phyloP scores from a whole-genome alignment of 139 green algal species.

The Yamagishiella unicocca region DNA sequence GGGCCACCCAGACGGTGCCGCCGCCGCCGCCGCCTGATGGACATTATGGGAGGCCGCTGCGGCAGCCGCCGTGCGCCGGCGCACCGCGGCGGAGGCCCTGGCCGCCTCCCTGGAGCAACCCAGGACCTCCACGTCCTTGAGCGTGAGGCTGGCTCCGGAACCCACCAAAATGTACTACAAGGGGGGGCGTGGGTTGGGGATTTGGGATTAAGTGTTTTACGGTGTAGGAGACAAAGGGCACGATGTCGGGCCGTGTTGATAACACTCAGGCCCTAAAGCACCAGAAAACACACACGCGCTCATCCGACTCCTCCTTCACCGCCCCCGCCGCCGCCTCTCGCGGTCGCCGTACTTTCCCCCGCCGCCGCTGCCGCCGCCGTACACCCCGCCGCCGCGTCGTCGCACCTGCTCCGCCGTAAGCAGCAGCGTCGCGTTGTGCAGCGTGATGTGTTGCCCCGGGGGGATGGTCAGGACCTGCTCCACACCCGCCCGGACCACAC shows the following conservation, averaged over 20 bases:
- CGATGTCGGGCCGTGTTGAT: no score
- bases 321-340: no score
- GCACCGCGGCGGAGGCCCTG: background rate
- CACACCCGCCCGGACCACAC: background rate
- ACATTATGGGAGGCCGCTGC: no score
- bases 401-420: constrained; percentile 36
- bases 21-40: background rate
- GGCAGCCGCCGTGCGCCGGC: background rate
- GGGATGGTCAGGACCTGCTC: constrained; percentile 11
- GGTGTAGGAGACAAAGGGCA: no score
- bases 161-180: constrained; percentile 42
- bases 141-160: constrained; percentile 8
- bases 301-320: no score
- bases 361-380: no score
- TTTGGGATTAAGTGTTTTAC: no score
- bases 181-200: no score
- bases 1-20: background rate
- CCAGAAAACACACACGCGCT: no score
- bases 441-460: constrained; percentile 28
- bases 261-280: no score
- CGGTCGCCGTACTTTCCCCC: no score
- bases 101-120: constrained; percentile 32
- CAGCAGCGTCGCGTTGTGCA: constrained; percentile 38
- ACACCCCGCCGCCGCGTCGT: no score
- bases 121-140: constrained; percentile 40